phyloP scores from a whole-genome alignment of 1,284 basidiomycete species.

The Naganishia liquefaciens region DNA sequence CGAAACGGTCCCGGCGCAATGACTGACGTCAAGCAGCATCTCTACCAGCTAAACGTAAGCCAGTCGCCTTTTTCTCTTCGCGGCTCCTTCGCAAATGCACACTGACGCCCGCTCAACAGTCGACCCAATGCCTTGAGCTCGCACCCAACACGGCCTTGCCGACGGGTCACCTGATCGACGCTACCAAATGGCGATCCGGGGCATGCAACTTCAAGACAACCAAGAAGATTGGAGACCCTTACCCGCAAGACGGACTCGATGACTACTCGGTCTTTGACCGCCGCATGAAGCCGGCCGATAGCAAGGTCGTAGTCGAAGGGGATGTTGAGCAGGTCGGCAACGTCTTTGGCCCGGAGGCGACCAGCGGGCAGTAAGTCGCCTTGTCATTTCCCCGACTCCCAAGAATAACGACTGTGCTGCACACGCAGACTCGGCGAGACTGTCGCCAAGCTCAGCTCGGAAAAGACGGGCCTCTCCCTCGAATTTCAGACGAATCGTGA shows the following conservation, averaged over 20 bases:
- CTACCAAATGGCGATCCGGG: constrained; percentile 18
- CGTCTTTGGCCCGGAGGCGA: constrained; percentile 2
- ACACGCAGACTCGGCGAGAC: constrained; percentile 13
- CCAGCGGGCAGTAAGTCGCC: constrained; percentile 10
- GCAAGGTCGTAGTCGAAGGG: constrained; percentile 17
- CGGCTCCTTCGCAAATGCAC: no score
- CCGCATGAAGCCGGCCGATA: constrained; percentile 14
- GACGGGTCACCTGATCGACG: constrained; percentile 28
- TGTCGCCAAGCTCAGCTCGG: constrained; percentile 26
- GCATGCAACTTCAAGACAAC: constrained; percentile 21
- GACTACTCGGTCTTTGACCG: constrained; percentile 34
- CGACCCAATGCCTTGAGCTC: constrained; percentile 27
- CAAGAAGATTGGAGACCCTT: constrained; percentile 28
- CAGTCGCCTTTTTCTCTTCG: neutral
- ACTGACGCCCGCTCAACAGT: neutral
- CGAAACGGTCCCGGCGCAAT: constrained; percentile 25
- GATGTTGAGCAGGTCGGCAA: constrained; percentile 23
- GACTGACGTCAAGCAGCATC: constrained; percentile 28
- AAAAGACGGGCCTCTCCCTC: constrained; percentile 30
- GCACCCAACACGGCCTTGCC: constrained; percentile 26
- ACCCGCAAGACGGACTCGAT: constrained; percentile 29
- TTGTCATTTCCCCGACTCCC: neutral
- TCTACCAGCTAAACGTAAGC: constrained; percentile 30
- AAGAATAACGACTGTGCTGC: neutral
- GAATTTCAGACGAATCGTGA: constrained; percentile 33